phyloP scores from a whole-genome alignment of 2,329 filamentous ascomycete species.

The Aspergillus sp. region DNA sequence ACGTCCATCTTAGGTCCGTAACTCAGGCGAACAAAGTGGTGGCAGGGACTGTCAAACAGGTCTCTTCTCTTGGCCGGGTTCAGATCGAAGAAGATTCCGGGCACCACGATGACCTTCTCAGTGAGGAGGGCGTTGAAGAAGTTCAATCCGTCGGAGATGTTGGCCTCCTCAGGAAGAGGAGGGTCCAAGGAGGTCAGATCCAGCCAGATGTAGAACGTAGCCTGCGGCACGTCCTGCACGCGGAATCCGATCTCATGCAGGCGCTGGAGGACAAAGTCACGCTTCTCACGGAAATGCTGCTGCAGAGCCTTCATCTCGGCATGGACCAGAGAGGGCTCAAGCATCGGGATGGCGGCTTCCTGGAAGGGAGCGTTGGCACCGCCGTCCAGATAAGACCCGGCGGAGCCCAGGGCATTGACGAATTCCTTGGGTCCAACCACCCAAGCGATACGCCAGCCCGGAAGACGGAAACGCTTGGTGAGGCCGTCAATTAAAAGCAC shows the following conservation, averaged over 20 bases:
- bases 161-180: conserved; percentile 58
- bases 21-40: conserved; percentile 83
- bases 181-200: conserved; percentile 53
- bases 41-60: conserved; percentile 90
- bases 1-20: conserved; percentile 82
- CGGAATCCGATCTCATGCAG: conserved; percentile 83
- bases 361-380: conserved; percentile 95
- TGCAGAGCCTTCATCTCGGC: conserved; percentile 89
- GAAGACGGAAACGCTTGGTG: conserved; percentile 94
- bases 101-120: conserved; percentile 95
- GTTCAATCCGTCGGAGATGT: conserved; percentile 88
- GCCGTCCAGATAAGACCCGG: conserved; percentile 90
- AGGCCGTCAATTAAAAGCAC: conserved; percentile 94
- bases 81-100: conserved; percentile 96
- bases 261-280: conserved; percentile 82
- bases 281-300: conserved; percentile 85
- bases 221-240: conserved; percentile 80
- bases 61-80: conserved; percentile 88
- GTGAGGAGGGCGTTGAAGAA: conserved; percentile 94
- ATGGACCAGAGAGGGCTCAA: conserved; percentile 79
- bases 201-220: conserved; percentile 90
- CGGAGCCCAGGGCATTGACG: conserved; percentile 87
- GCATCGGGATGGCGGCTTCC: conserved; percentile 87
- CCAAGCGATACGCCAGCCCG: conserved; percentile 96
- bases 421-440: conserved; percentile 95